phyloP scores from a whole-genome alignment of 2,329 filamentous ascomycete species.

The Xylariaceae sp. region DNA sequence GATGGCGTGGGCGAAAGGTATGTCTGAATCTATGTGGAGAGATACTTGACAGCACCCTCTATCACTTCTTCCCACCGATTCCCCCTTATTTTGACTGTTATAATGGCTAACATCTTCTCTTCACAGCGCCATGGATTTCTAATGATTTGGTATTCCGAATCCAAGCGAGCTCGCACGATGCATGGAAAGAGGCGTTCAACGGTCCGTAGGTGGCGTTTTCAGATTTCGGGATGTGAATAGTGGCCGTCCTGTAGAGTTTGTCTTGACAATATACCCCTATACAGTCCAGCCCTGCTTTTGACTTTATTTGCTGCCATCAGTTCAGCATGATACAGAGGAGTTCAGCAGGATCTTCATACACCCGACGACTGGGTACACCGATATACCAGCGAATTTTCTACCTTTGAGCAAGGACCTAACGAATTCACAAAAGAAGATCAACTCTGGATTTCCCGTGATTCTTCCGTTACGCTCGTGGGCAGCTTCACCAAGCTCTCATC shows the following conservation, averaged over 20 bases:
- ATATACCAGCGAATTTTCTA: too few species aligned
- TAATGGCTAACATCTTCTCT: conserved; percentile 6
- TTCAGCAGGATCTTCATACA: too few species aligned
- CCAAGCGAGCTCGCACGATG: background rate
- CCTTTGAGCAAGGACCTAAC: too few species aligned
- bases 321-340: background rate
- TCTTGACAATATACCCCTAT: background rate
- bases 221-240: background rate
- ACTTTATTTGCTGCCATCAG: background rate
- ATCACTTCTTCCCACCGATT: background rate
- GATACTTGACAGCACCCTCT: background rate
- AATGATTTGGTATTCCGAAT: background rate
- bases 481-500: too few species aligned
- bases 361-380: too few species aligned
- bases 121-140: conserved; percentile 19
- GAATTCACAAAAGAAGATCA: too few species aligned
- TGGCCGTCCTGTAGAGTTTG: background rate
- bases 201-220: background rate
- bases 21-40: background rate
- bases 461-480: too few species aligned
- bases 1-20: conserved; percentile 37
- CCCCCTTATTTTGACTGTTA: background rate
- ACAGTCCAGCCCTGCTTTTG: background rate
- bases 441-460: too few species aligned
- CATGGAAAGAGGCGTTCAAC: conserved; percentile 13